These are phyloP conservation scores for Ganoderma leucocontextum DNA, from an alignment of 1,284 basidiomycete species.

Conservation along the genomic window DNA sequence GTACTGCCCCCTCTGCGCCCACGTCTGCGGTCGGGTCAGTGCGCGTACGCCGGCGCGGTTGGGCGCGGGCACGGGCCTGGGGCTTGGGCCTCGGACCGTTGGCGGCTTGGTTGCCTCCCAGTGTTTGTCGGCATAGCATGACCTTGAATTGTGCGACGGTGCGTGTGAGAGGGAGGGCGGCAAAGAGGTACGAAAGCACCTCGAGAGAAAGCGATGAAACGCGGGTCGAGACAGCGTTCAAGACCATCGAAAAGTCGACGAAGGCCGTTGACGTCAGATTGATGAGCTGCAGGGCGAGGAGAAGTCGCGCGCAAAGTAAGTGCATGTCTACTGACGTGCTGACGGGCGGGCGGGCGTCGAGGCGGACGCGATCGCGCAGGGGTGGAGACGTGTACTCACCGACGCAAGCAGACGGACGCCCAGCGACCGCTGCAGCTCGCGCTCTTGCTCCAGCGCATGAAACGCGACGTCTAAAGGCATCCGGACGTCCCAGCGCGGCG, in stretches of 20 bases:
- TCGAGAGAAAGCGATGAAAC: conserved; percentile 49
- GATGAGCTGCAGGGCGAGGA: conserved; percentile 53
- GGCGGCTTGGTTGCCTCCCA: conserved; percentile 22
- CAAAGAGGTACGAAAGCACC: conserved; percentile 49
- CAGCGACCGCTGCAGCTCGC: conserved; percentile 47
- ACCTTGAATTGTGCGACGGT: conserved; percentile 57
- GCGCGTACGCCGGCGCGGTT: conserved; percentile 31
- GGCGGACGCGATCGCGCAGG: conserved; percentile 6
- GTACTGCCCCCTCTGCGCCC: background rate
- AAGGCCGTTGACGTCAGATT: conserved; percentile 57
- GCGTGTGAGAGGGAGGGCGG: conserved; percentile 49
- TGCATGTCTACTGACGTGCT: conserved; percentile 1
- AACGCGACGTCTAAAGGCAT: conserved; percentile 65
- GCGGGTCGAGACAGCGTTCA: conserved; percentile 55
- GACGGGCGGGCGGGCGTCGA: background rate
- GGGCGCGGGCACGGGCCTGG: conserved; percentile 39
- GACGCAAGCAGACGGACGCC: conserved; percentile 61
- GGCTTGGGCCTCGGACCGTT: conserved; percentile 39
- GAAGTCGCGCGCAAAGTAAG: background rate
- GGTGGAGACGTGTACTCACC: conserved; percentile 45
- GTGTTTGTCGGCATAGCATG: conserved; percentile 52
- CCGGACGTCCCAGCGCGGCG: conserved; percentile 64
- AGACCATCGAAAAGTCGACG: conserved; percentile 59
- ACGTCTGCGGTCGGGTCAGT: conserved; percentile 18
- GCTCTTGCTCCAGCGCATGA: conserved; percentile 55